phyloP scores from a whole-genome alignment of 75 land plant species.

The Picea sitchensis region DNA sequence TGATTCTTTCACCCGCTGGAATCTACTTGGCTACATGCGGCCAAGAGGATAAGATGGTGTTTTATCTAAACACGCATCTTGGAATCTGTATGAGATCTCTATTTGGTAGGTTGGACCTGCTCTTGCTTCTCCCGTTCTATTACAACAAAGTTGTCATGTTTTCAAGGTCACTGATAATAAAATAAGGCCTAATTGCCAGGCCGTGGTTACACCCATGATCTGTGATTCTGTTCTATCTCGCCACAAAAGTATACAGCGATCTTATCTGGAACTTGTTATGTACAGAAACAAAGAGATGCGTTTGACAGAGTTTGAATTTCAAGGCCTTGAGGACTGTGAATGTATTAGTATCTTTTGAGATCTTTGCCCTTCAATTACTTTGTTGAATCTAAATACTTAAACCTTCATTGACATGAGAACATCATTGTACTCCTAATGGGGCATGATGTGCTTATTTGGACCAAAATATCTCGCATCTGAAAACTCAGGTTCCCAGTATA shows the following conservation, averaged over 20 bases:
- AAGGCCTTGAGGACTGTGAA: not conserved
- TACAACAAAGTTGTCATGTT: not conserved
- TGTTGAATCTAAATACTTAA: not conserved
- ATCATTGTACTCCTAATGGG: not conserved
- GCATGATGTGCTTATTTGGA: not conserved
- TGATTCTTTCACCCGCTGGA: not conserved
- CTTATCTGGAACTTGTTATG: not conserved
- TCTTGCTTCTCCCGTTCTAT: not conserved
- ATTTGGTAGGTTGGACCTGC: not conserved
- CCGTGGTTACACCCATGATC: not conserved
- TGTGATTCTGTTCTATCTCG: not conserved
- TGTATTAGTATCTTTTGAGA: not conserved
- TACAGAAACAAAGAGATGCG: not conserved
- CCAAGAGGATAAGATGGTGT: slow-evolving; percentile 4
- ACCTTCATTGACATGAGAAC: not conserved
- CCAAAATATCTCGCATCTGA: not conserved
- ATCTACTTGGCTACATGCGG: not conserved
- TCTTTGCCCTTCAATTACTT: not conserved
- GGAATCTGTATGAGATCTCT: not conserved
- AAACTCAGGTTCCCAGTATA: not conserved
- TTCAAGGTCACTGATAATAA: not conserved
- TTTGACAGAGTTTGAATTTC: not conserved
- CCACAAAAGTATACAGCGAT: not conserved
- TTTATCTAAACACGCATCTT: not conserved
- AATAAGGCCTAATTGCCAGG: not conserved